phyloP scores from a whole-genome alignment of 129 eudicot genomes.

The Mikania micrantha region DNA sequence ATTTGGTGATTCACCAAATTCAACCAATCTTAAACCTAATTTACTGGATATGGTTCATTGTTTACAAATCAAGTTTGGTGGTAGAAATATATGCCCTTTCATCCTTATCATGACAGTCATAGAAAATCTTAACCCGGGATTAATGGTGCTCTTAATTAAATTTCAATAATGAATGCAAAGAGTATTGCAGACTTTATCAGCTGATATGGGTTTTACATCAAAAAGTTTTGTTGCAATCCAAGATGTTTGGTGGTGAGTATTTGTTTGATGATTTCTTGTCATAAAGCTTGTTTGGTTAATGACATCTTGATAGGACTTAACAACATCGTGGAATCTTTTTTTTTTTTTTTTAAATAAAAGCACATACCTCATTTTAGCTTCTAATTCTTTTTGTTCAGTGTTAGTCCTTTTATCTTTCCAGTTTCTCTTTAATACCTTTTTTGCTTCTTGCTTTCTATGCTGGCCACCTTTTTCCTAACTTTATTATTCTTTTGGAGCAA shows the following conservation, averaged over 20 bases:
- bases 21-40: conserved; percentile 27
- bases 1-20: conserved; percentile 28
- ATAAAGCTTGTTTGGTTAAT: conserved; percentile 7
- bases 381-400: conserved; percentile 17
- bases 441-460: conserved; percentile 31
- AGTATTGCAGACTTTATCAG: background rate
- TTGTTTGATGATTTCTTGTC: conserved; percentile 10
- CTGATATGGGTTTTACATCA: conserved; percentile 14
- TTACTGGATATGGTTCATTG: conserved; percentile 1
- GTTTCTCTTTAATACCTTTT: conserved; percentile 20
- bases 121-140: background rate
- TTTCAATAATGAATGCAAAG: conserved; percentile 4
- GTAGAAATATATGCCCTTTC: conserved; percentile 14
- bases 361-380: conserved; percentile 7
- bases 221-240: background rate
- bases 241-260: conserved; percentile 12
- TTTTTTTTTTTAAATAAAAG: conserved; percentile 1
- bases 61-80: conserved; percentile 1
- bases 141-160: background rate
- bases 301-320: background rate
- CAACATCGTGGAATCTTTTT: conserved; percentile 17
- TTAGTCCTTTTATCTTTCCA: conserved; percentile 24
- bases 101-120: background rate
- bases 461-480: conserved; percentile 29
- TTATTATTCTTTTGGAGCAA: conserved; percentile 20